phyloP scores from a whole-genome alignment of 768 basidiomycete genomes.

The Auriculariales sp. region DNA sequence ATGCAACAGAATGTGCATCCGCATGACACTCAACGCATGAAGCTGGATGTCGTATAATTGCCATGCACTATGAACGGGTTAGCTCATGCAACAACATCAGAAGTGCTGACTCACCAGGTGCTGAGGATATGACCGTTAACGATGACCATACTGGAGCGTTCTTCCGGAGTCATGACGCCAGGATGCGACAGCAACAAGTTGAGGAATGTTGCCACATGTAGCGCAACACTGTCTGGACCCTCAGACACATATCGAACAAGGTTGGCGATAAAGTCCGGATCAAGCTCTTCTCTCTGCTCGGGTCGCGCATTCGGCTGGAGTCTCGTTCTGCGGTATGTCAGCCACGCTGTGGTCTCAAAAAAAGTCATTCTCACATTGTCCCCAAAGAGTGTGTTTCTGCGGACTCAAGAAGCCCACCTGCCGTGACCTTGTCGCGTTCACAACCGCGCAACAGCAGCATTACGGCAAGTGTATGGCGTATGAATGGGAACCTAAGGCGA shows the following conservation, averaged over 20 bases:
- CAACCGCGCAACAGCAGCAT: conserved; percentile 58
- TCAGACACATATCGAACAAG: conserved; percentile 36
- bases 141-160: conserved; percentile 60
- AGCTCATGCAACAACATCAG: neutral
- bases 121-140: conserved; percentile 44
- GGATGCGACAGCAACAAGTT: conserved; percentile 44
- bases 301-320: neutral
- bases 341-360: no score
- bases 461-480: conserved; percentile 44
- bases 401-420: conserved; percentile 31
- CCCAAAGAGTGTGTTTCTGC: no score
- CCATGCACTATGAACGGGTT: conserved; percentile 37
- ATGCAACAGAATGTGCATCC: conserved; percentile 43
- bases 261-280: conserved; percentile 38
- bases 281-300: conserved; percentile 15
- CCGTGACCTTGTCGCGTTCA: conserved; percentile 31
- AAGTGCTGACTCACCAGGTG: conserved; percentile 31
- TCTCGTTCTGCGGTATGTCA: no score
- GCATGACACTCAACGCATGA: conserved; percentile 35
- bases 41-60: conserved; percentile 48
- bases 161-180: conserved; percentile 45
- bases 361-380: no score
- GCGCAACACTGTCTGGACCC: conserved; percentile 33
- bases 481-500: conserved; percentile 28
- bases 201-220: conserved; percentile 47